Base-by-base conservation (phyloP, 208 protist genomes). In the Endotrypanum monterogeii region DNA sequence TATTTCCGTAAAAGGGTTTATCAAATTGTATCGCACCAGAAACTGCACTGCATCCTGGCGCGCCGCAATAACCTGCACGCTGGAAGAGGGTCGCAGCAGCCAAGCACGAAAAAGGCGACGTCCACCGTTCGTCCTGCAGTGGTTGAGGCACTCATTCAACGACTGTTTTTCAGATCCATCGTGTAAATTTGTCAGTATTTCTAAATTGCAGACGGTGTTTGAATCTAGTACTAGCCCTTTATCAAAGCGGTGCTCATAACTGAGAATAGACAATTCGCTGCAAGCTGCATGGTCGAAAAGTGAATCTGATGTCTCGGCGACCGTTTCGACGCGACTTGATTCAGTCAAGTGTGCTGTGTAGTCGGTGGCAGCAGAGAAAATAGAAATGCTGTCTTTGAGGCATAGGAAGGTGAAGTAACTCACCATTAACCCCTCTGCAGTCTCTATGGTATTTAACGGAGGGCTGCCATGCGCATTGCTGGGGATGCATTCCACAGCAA, bases 71-170 rank as follows among this genome's bases (percentile, higher is more conserved):
- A 97, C 88, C 12, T 66, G 68, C 12, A 80, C 71, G 25, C 71
- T 87, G 2, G 87, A 68, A 16, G 89, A 91, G 16, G 93, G 93
- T 12, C 93, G 85, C 70, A 97, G 80, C 67, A 97, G 73, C 93
- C 94, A 97, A 25, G 81, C 71, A 30, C 90, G 87, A 51, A 97
- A 90, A 20, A 96, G 83, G 44, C 94, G 86, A 37, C 85, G 89
- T 28, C 93, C 93, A 60, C 89, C 89, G 79, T 92, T 94, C 1
- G 93, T 94, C 41, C 60, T 79, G 72, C 90, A 95, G 37, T 74
- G 77, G 67, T 94, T 94, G 14, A 97, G 52, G 44, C 82, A 85
- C 48, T 85, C 66, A 62, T 92, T 82, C 60, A 97, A 63, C n/a
- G 89, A 90, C 32, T 89, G 79, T n/a, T 74, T 88, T 63, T 86